Conservation (phyloP, 164 flowering plant species). For the Euptelea pleiosperma region DNA sequence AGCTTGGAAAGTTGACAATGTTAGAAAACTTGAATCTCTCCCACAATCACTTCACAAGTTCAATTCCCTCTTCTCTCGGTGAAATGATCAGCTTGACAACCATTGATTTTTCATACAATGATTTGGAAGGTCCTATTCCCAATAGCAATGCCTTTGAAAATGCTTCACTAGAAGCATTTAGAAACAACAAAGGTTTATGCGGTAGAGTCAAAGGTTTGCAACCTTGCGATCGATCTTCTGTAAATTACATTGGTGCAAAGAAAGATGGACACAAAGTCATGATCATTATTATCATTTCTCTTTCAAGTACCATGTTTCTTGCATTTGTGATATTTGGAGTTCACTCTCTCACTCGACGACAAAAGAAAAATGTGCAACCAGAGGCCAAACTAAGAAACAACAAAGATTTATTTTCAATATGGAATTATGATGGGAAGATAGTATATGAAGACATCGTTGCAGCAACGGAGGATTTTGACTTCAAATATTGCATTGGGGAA, state of each 20-base stretch:
- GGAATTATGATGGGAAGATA: conserved; percentile 3
- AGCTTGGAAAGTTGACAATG: too few relatives aligned
- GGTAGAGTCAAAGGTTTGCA: not conserved
- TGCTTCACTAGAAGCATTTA: conserved; percentile 5
- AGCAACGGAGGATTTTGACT: conserved; percentile 1
- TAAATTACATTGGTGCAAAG: not conserved
- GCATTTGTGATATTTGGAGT: not conserved
- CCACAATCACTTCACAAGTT: conserved; percentile 21
- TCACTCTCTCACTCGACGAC: too few relatives aligned
- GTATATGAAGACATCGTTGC: conserved; percentile 4
- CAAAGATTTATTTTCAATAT: conserved; percentile 4
- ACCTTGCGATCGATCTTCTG: not conserved
- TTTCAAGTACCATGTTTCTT: not conserved
- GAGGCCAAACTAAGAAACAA: not conserved
- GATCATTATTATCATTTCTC: not conserved
- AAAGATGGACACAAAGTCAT: not conserved
- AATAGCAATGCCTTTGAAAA: conserved; percentile 5
- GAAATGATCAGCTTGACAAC: not conserved
- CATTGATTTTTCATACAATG: too few relatives aligned
- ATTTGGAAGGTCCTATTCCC: conserved; percentile 25
- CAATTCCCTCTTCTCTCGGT: conserved; percentile 11
- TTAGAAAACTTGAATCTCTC: conserved; percentile 24
- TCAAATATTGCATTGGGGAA: too few relatives aligned
- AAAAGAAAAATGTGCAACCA: too few relatives aligned
- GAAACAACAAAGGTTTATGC: conserved; percentile 16